phyloP scores from a whole-genome alignment of 139 green algal species.

The Closterium sp. region DNA sequence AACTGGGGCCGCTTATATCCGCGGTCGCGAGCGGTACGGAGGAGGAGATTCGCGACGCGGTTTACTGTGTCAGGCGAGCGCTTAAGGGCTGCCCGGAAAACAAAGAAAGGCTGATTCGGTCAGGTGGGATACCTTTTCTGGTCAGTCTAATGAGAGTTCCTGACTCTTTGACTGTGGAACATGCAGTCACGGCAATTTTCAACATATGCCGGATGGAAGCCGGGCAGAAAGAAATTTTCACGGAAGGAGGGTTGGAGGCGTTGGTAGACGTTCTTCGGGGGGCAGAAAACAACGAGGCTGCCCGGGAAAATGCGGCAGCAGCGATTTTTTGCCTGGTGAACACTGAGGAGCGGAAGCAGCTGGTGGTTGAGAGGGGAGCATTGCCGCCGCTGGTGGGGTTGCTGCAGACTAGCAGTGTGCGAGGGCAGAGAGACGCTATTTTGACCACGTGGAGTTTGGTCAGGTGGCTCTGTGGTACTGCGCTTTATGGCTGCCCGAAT shows the following conservation, averaged over 20 bases:
- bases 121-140: not conserved
- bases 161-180: not conserved
- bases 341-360: not conserved
- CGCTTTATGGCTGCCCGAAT: not conserved
- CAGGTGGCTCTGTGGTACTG: not conserved
- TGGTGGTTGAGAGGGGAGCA: not conserved
- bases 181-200: not conserved
- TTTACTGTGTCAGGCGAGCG: not conserved
- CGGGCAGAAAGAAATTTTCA: not conserved
- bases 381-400: not conserved
- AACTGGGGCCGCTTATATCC: not conserved
- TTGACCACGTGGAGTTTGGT: not conserved
- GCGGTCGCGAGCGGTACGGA: not conserved
- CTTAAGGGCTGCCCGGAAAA: not conserved
- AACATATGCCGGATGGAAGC: not conserved
- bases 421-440: not conserved
- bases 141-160: not conserved
- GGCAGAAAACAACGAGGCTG: not conserved
- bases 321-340: not conserved
- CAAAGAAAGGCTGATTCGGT: not conserved
- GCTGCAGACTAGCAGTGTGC: not conserved
- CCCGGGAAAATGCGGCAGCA: not conserved
- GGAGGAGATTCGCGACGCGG: not conserved
- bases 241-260: not conserved
- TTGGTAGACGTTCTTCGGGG: not conserved